Conservation (phyloP, 176 grass and related monocot species). For the Oryza coarctata region DNA sequence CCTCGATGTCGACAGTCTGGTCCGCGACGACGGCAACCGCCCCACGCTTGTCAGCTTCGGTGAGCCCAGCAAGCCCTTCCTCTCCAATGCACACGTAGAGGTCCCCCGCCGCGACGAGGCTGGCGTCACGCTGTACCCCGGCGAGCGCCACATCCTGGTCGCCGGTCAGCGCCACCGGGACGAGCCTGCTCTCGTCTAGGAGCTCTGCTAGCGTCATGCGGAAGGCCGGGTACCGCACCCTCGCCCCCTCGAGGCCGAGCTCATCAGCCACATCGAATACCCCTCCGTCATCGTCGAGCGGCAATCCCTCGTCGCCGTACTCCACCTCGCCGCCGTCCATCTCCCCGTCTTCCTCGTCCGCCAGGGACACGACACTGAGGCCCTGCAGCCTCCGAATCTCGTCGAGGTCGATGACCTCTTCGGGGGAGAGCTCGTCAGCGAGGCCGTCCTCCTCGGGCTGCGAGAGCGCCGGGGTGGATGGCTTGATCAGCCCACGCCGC, state of each 20-base stretch:
- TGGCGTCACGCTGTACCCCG: constrained; percentile 71
- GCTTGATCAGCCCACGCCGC: constrained; percentile 48
- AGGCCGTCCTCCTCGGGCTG: constrained; percentile 42
- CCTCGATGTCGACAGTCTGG: constrained; percentile 86
- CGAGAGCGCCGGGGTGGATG: constrained; percentile 19
- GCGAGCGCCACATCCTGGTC: constrained; percentile 77
- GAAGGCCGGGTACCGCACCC: constrained; percentile 62
- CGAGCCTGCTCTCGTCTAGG: constrained; percentile 91
- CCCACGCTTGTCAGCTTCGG: constrained; percentile 88
- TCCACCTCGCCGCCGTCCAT: constrained; percentile 16
- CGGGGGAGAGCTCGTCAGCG: constrained; percentile 69
- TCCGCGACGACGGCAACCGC: constrained; percentile 85
- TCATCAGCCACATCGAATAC: constrained; percentile 37
- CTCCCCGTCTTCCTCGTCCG: constrained; percentile 43
- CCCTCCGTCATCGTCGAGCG: constrained; percentile 53
- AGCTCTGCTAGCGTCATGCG: constrained; percentile 92
- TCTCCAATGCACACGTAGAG: constrained; percentile 70
- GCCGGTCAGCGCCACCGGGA: constrained; percentile 77
- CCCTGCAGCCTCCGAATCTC: constrained; percentile 67
- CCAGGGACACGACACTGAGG: constrained; percentile 44
- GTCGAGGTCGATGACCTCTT: constrained; percentile 73
- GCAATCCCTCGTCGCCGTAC: constrained; percentile 37
- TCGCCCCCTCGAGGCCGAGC: constrained; percentile 51
- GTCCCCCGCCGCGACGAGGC: constrained; percentile 71
- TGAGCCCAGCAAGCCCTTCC: constrained; percentile 54